Evolutionary conservation across 345 rosid genomes (phyloP).

Genomic region (Euphorbia tirucalli): DNA sequence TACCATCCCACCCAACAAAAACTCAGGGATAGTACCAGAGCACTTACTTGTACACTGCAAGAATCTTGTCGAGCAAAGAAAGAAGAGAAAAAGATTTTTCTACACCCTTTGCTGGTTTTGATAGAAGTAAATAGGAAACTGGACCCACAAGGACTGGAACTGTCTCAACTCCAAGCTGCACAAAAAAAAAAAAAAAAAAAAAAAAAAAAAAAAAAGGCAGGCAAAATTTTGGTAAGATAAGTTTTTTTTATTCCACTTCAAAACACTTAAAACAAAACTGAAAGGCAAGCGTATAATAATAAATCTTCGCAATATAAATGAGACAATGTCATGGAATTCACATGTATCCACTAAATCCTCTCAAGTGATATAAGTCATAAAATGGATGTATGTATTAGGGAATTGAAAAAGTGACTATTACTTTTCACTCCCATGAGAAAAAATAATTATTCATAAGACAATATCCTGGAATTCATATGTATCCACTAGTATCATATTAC

Average conservation of each 20-base stretch:
- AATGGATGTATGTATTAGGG: neutral
- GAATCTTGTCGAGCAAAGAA: conserved; percentile 77
- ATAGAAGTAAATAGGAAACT: conserved; percentile 87
- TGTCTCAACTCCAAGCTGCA: conserved; percentile 90
- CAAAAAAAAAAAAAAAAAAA: too few species aligned
- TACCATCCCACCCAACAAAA: neutral
- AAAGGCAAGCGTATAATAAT: neutral
- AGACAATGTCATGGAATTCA: neutral
- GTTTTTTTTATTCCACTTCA: neutral
- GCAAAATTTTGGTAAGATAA: neutral
- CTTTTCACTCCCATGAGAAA: neutral
- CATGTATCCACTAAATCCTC: neutral
- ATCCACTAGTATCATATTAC: neutral
- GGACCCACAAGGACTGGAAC: conserved; percentile 91
- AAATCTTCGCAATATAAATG: neutral
- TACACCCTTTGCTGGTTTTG: conserved; percentile 93
- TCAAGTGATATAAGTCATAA: neutral
- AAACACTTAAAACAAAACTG: neutral
- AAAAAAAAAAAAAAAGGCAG: too few species aligned
- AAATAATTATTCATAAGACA: neutral
- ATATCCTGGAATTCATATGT: neutral
- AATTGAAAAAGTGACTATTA: neutral
- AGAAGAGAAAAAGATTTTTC: conserved; percentile 78
- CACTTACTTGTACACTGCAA: conserved; percentile 85
- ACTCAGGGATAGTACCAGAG: neutral